A percentile compares a stretch with the other conserved stretches of the same genome.
Evolutionary conservation across 2,329 filamentous ascomycete species (phyloP).

Genomic region (Lojkania enalia): DNA sequence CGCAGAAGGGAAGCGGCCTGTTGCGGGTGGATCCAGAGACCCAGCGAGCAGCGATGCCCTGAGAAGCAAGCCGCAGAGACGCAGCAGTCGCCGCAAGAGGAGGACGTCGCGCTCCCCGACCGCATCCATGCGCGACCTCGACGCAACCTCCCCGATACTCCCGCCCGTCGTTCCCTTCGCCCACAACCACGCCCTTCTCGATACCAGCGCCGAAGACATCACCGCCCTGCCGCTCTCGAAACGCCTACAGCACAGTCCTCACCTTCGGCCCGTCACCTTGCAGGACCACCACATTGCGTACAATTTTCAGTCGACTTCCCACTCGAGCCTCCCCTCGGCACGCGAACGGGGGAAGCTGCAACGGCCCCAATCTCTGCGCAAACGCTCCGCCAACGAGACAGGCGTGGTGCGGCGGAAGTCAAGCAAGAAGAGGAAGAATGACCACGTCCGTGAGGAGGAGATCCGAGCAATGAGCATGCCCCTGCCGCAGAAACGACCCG

Average conservation of each 20-base stretch:
- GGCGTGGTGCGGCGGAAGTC: slow-evolving; percentile 68
- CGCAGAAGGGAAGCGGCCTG: slow-evolving; percentile 52
- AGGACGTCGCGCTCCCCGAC: slow-evolving; percentile 38
- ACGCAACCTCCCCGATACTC: slow-evolving; percentile 29
- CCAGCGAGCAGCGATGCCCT: slow-evolving; percentile 30
- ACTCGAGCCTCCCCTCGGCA: slow-evolving; percentile 40
- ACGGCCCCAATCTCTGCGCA: slow-evolving; percentile 56
- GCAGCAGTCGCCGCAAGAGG: slow-evolving; percentile 35
- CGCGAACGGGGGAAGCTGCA: slow-evolving; percentile 50
- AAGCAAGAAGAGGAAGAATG: slow-evolving; percentile 72
- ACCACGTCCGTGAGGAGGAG: slow-evolving; percentile 80
- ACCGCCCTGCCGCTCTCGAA: slow-evolving; percentile 50
- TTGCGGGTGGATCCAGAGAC: slow-evolving; percentile 24
- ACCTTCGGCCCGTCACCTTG: slow-evolving; percentile 51
- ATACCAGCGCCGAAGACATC: slow-evolving; percentile 49
- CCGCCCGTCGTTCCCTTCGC: slow-evolving; percentile 20
- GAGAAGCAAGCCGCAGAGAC: slow-evolving; percentile 29
- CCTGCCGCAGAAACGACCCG: slow-evolving; percentile 65
- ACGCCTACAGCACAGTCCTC: slow-evolving; percentile 51
- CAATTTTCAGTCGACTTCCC: slow-evolving; percentile 47
- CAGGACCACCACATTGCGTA: slow-evolving; percentile 49
- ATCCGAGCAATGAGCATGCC: slow-evolving; percentile 80
- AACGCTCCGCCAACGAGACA: slow-evolving; percentile 62
- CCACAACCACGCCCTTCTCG: slow-evolving; percentile 24
- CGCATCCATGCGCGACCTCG: slow-evolving; percentile 35